These are phyloP conservation scores for Onygenales sp. DNA, from an alignment of 2,329 filamentous ascomycete genomes.

Conservation along the genomic window DNA sequence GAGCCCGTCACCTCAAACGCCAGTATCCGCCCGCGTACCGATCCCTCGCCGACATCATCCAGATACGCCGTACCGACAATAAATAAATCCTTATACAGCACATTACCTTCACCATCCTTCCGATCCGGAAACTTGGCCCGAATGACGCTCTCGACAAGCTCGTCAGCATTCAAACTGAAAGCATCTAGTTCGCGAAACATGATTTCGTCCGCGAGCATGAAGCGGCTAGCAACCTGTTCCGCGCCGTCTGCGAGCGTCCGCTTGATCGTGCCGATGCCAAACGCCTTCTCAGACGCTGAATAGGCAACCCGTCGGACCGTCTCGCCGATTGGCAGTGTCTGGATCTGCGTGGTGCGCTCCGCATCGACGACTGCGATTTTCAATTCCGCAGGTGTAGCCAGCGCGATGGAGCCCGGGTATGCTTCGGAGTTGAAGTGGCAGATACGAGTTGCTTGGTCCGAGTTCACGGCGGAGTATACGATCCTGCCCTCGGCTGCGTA, in stretches of 20 bases:
- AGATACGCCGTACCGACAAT: constrained; percentile 82
- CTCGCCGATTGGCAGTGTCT: constrained; percentile 65
- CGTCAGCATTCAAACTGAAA: constrained; percentile 54
- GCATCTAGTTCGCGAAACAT: constrained; percentile 70
- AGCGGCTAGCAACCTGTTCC: constrained; percentile 69
- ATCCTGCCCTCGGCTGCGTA: constrained; percentile 82
- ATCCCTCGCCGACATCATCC: constrained; percentile 44
- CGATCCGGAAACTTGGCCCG: constrained; percentile 60
- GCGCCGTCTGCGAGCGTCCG: constrained; percentile 60
- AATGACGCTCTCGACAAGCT: constrained; percentile 79
- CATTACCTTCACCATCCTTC: constrained; percentile 45
- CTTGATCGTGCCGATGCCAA: constrained; percentile 78
- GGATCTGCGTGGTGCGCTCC: constrained; percentile 79
- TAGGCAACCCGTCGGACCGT: constrained; percentile 84
- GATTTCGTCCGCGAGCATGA: constrained; percentile 85
- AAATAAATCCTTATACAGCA: constrained; percentile 57
- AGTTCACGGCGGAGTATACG: constrained; percentile 87
- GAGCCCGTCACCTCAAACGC: constrained; percentile 68
- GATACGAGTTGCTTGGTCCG: constrained; percentile 71
- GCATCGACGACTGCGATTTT: constrained; percentile 74
- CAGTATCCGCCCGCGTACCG: constrained; percentile 66
- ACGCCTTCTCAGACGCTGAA: constrained; percentile 65
- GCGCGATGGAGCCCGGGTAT: constrained; percentile 69
- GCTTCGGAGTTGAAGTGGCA: constrained; percentile 73
- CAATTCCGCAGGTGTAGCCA: constrained; percentile 67